A percentile compares a stretch with the other conserved stretches of the same genome.
Evolutionary conservation across 2,329 filamentous ascomycete genomes (phyloP).

Genomic region (Zalaria sp.): DNA sequence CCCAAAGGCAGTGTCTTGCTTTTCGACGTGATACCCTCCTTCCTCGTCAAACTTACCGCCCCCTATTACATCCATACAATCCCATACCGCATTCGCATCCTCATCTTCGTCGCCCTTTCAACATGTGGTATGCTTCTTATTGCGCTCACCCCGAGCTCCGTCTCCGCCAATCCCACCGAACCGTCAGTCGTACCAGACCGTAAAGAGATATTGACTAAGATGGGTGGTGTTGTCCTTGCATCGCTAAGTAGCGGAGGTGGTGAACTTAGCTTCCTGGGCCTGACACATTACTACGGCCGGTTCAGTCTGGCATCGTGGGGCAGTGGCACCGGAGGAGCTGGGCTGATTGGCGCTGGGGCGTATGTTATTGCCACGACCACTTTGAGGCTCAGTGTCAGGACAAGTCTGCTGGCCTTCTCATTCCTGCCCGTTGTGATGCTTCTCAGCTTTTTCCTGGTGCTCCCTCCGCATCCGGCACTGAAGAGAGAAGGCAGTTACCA

Average conservation of each 20-base stretch:
- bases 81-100: slow-evolving; percentile 62
- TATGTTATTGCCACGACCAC: slow-evolving; percentile 80
- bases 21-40: slow-evolving; percentile 81
- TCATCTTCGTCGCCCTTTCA: slow-evolving; percentile 62
- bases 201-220: slow-evolving; percentile 54
- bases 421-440: slow-evolving; percentile 73
- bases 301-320: slow-evolving; percentile 85
- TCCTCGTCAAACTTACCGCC: slow-evolving; percentile 72
- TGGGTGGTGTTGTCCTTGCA: slow-evolving; percentile 71
- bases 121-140: slow-evolving; percentile 80
- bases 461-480: slow-evolving; percentile 49
- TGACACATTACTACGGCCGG: slow-evolving; percentile 87
- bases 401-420: slow-evolving; percentile 63
- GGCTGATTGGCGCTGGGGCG: slow-evolving; percentile 70
- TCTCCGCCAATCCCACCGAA: slow-evolving; percentile 12
- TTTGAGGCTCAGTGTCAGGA: slow-evolving; percentile 57
- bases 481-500: slow-evolving; percentile 38
- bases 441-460: slow-evolving; percentile 66
- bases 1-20: slow-evolving; percentile 90
- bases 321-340: slow-evolving; percentile 80
- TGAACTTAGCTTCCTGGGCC: slow-evolving; percentile 76
- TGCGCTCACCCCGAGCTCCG: slow-evolving; percentile 51
- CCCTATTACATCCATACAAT: slow-evolving; percentile 89
- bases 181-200: slow-evolving; percentile 9
- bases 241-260: slow-evolving; percentile 77